A percentile compares a stretch with the other conserved stretches of the same genome.
These are phyloP conservation scores for Neopestalotiopsis sp. DNA, from an alignment of 2,329 filamentous ascomycete species.

Conservation along the genomic window DNA sequence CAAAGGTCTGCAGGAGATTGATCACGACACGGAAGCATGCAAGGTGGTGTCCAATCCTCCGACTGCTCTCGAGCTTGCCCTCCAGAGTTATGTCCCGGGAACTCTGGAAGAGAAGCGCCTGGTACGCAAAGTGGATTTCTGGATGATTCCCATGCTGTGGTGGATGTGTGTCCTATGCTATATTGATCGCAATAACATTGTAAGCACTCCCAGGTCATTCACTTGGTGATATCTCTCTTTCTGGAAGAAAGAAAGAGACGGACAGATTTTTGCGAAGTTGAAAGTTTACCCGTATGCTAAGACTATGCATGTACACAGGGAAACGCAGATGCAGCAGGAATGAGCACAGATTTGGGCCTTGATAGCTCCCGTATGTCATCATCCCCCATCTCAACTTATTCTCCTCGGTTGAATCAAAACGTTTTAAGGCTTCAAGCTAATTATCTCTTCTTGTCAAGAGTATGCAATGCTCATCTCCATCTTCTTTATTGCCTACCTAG, in stretches of 20 bases:
- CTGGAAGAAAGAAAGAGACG: not conserved
- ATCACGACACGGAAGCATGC: too few species aligned
- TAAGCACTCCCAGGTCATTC: not conserved
- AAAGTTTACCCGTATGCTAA: not conserved
- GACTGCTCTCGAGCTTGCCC: too few species aligned
- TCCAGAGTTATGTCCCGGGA: slow-evolving; percentile 39
- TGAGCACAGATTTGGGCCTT: slow-evolving; percentile 41
- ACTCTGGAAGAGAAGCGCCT: slow-evolving; percentile 60
- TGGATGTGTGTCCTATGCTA: not conserved
- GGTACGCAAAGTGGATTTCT: slow-evolving; percentile 55
- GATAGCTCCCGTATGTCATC: not conserved
- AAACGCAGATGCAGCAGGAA: slow-evolving; percentile 42
- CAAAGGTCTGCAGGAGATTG: too few species aligned
- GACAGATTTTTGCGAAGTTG: too few species aligned
- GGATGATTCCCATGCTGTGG: slow-evolving; percentile 26
- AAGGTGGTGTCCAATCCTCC: too few species aligned
- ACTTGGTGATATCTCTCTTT: not conserved
- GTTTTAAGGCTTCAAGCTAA: not conserved
- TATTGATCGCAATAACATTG: slow-evolving; percentile 4
- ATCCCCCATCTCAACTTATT: too few species aligned
- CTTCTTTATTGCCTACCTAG: slow-evolving; percentile 50
- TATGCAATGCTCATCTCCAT: slow-evolving; percentile 32
- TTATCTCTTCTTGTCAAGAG: not conserved
- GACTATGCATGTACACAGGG: slow-evolving; percentile 21
- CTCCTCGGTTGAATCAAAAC: not conserved